A percentile compares a stretch with the other conserved stretches of the same genome.
Evolutionary conservation across 225 moss, liverwort and hornwort species (phyloP).

Genomic region (Marchantia paleacea): DNA sequence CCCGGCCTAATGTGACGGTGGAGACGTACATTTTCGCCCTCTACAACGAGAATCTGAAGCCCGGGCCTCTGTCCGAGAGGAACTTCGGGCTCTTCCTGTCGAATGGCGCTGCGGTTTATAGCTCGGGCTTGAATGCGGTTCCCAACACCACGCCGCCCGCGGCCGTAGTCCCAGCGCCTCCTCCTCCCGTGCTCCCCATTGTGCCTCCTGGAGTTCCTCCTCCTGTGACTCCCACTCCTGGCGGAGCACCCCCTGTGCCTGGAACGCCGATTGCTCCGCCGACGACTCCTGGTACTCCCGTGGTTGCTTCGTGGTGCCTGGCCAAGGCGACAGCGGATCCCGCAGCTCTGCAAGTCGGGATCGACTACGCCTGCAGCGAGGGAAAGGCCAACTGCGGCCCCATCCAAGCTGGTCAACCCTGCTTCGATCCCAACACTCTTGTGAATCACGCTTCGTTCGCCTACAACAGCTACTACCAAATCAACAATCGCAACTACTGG

Average conservation of each 20-base stretch:
- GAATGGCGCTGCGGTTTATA: constrained; percentile 38
- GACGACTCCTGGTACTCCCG: not conserved
- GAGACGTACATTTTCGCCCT: constrained; percentile 61
- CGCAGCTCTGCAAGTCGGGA: constrained; percentile 43
- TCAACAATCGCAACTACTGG: constrained; percentile 35
- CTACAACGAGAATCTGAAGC: constrained; percentile 59
- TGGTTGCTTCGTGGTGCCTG: constrained; percentile 56
- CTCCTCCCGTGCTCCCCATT: not conserved
- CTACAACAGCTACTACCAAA: constrained; percentile 35
- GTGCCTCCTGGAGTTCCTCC: constrained; percentile 1
- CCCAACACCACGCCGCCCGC: constrained; percentile 12
- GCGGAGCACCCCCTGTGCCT: not conserved
- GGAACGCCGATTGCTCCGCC: not conserved
- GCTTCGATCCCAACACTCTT: constrained; percentile 62
- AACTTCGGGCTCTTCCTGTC: constrained; percentile 56
- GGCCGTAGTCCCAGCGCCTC: not conserved
- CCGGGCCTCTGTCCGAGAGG: constrained; percentile 40
- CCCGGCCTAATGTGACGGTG: constrained; percentile 29
- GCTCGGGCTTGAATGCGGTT: constrained; percentile 17
- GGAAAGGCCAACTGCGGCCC: constrained; percentile 46
- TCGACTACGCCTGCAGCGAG: constrained; percentile 69
- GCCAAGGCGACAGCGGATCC: constrained; percentile 46
- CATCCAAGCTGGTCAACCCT: constrained; percentile 50
- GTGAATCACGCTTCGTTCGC: constrained; percentile 67
- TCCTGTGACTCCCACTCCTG: too few species aligned